A percentile compares a stretch with the other conserved stretches of the same genome.
Conservation (phyloP, 2,329 filamentous ascomycete genomes). For the Aspergillus sp. region DNA sequence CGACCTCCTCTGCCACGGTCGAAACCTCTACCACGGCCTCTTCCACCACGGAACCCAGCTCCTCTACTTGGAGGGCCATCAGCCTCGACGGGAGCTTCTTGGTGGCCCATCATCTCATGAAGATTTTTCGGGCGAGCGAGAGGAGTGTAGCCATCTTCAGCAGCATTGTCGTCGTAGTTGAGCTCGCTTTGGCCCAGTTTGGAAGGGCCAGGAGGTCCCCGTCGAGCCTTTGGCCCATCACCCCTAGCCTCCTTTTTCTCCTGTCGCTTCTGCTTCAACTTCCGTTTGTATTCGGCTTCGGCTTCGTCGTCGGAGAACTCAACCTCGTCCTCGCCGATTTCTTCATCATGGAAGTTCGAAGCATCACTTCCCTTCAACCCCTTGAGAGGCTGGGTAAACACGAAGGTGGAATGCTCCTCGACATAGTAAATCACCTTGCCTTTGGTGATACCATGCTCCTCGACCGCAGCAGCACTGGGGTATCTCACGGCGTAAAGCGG, state of each 20-base stretch:
- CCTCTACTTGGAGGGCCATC: constrained; percentile 29
- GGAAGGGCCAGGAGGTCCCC: constrained; percentile 35
- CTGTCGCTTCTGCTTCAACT: constrained; percentile 64
- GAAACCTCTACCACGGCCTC: constrained; percentile 46
- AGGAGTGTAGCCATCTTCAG: constrained; percentile 62
- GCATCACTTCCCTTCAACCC: constrained; percentile 85
- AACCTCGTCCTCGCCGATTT: constrained; percentile 77
- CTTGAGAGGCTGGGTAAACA: constrained; percentile 81
- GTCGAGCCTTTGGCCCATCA: constrained; percentile 37
- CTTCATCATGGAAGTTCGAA: constrained; percentile 92
- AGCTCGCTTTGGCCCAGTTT: constrained; percentile 46
- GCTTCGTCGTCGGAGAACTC: constrained; percentile 98
- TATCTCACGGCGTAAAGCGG: constrained; percentile 85
- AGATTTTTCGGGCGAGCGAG: constrained; percentile 66
- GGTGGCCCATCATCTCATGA: constrained; percentile 46
- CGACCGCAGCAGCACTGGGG: constrained; percentile 64
- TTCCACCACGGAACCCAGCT: constrained; percentile 42
- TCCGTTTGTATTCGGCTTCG: constrained; percentile 76
- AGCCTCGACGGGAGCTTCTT: constrained; percentile 36
- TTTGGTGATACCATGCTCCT: constrained; percentile 62
- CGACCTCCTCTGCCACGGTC: constrained; percentile 38
- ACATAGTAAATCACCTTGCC: constrained; percentile 78
- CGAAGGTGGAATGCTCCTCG: constrained; percentile 71
- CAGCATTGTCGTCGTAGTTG: constrained; percentile 64
- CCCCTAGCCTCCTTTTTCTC: constrained; percentile 51